phyloP scores from a whole-genome alignment of 345 rosid genomes.

The Gossypium bickii region DNA sequence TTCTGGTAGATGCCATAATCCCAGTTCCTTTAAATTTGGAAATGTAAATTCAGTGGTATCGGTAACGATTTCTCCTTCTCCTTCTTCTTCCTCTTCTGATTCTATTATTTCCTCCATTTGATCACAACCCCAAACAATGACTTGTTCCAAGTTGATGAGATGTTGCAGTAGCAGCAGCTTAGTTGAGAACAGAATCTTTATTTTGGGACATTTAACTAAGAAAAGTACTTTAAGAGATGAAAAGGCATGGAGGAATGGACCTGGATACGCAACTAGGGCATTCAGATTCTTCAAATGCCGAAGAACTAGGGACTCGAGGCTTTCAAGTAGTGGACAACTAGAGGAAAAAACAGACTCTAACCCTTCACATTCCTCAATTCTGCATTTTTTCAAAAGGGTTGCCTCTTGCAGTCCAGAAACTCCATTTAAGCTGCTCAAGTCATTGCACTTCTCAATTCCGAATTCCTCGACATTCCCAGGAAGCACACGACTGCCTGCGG shows the following conservation, averaged over 20 bases:
- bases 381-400: neutral
- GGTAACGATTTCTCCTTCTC: too few relatives aligned
- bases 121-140: neutral
- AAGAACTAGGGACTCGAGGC: neutral
- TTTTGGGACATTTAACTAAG: neutral
- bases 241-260: too few relatives aligned
- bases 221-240: too few relatives aligned
- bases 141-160: constrained; percentile 15
- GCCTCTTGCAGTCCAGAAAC: neutral
- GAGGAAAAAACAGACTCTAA: neutral
- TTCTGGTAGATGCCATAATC: too few relatives aligned
- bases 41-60: too few relatives aligned
- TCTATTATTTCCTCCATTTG: too few relatives aligned
- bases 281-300: too few relatives aligned
- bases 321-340: neutral
- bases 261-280: too few relatives aligned
- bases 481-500: neutral
- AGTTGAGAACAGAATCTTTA: neutral
- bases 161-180: neutral
- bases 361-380: neutral
- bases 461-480: neutral
- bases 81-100: too few relatives aligned
- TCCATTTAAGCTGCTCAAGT: neutral
- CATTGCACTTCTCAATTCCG: neutral
- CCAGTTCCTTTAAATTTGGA: too few relatives aligned